phyloP scores from a whole-genome alignment of 2,329 filamentous ascomycete species.

The Diaporthe citriasiana region DNA sequence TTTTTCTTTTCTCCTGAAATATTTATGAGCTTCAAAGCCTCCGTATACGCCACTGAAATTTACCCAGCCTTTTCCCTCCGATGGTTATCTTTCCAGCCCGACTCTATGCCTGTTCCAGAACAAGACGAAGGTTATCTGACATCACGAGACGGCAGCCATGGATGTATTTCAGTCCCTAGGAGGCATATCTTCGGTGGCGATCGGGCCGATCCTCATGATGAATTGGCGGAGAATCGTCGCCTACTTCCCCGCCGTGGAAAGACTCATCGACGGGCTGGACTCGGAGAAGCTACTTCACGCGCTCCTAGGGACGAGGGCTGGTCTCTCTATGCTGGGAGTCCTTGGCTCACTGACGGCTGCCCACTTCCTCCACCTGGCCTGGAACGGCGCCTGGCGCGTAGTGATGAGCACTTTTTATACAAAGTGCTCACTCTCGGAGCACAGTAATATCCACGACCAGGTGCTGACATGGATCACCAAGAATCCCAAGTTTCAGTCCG shows the following conservation, averaged over 20 bases:
- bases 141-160: constrained; percentile 1
- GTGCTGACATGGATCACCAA: constrained; percentile 31
- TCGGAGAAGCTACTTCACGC: constrained; percentile 15
- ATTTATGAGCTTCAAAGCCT: too few species aligned
- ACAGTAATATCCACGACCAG: constrained; percentile 2
- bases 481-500: constrained; percentile 27
- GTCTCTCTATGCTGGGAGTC: constrained; percentile 20
- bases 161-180: constrained; percentile 30
- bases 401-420: constrained; percentile 30
- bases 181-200: constrained; percentile 36
- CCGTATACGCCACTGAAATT: too few species aligned
- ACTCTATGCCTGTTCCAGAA: background rate
- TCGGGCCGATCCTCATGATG: constrained; percentile 34
- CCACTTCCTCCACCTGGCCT: constrained; percentile 28
- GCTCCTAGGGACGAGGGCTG: constrained; percentile 28
- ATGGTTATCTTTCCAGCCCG: background rate
- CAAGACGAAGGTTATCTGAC: background rate
- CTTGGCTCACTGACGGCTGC: background rate
- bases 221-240: constrained; percentile 40
- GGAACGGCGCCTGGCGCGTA: constrained; percentile 5
- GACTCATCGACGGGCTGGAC: constrained; percentile 30
- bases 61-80: background rate
- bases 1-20: background rate
- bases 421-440: constrained; percentile 35
- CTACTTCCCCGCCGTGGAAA: constrained; percentile 33